These are phyloP conservation scores for Suhomyces bolitotheri DNA, from an alignment of 1,139 yeast genomes.

Conservation along the genomic window DNA sequence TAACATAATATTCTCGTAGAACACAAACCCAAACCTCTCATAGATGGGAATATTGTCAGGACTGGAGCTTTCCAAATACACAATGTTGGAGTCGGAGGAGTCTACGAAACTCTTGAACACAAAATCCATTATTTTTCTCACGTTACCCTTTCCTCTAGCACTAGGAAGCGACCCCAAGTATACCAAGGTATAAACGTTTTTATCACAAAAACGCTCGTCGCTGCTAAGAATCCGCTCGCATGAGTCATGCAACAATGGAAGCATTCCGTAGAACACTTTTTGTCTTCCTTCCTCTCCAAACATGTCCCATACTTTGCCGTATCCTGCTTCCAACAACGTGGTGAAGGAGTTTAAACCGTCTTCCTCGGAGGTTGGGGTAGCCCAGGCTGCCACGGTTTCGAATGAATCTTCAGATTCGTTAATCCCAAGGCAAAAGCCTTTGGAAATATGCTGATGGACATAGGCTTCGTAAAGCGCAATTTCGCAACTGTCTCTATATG, in stretches of 20 bases:
- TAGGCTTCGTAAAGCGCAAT: constrained; percentile 55
- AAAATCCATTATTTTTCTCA: constrained; percentile 56
- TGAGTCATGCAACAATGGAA: constrained; percentile 57
- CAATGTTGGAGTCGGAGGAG: constrained; percentile 36
- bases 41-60: constrained; percentile 56
- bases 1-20: constrained; percentile 50
- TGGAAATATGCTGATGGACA: constrained; percentile 54
- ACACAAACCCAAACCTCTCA: constrained; percentile 55
- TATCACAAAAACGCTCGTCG: constrained; percentile 39
- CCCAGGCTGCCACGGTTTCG: constrained; percentile 67
- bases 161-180: constrained; percentile 59
- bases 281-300: constrained; percentile 54
- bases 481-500: constrained; percentile 44
- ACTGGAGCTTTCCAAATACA: constrained; percentile 64
- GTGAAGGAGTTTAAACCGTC: constrained; percentile 48
- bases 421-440: constrained; percentile 56
- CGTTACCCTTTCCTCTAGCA: constrained; percentile 70
- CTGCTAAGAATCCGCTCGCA: constrained; percentile 36
- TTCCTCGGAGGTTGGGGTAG: constrained; percentile 49
- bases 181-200: constrained; percentile 56
- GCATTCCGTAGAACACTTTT: constrained; percentile 56
- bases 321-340: constrained; percentile 58
- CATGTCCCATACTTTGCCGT: constrained; percentile 52
- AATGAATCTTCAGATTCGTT: constrained; percentile 46
- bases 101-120: constrained; percentile 57